Base-by-base conservation (phyloP, 2,329 filamentous ascomycete species). In the Paracoccidioides brasiliensis region DNA sequence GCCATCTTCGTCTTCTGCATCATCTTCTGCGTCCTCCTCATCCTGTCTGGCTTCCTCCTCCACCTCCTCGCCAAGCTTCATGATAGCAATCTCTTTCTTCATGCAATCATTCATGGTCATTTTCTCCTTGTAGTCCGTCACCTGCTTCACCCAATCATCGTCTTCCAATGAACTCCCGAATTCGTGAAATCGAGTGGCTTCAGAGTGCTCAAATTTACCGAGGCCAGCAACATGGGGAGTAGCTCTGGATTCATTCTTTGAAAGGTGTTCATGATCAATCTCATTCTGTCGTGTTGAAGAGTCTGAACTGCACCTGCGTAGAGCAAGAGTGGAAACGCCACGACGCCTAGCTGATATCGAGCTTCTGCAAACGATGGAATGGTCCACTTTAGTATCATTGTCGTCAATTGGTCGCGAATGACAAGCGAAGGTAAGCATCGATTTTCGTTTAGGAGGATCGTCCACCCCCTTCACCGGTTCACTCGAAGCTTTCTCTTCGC, bases 61-160 rank as follows among this genome's bases (percentile, higher is more conserved):
- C 1, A 84, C 93, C 70, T 98, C 91, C 66, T 88, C 85, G 50
- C 84, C 91, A 32, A 97, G 74, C 59, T 86, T 84, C 51, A 91
- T 85, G 59, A 98, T 93, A 35, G 82, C 83, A 59, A 89, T 90
- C 72, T 98, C 93, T 71, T 95, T 94, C 68, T 82, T 80, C 61
- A 98, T 78, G 4, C 90, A 95, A 67, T 97, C 93, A 62, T 85
- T 83, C 61, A 98, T 84, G 3, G 90, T 97, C 42, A 98, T 77
- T 64, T 88, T 89, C 52, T 78, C 78, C 55, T 78, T 78, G 60
- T 82, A 76, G 37, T 80, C 79, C 6, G 79, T 77, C 38, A 80
- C 76, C 64, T 88, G 85, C 55, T 85, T 82, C 35, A 94, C 88
- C 93, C 93, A 98, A 64, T 95, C 90, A 56, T 96, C 90, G 59